Percentiles rank a stretch among this genome's conserved stretches.
Conservation (phyloP, 768 basidiomycete species). For the Guyanaporus albipodus region DNA sequence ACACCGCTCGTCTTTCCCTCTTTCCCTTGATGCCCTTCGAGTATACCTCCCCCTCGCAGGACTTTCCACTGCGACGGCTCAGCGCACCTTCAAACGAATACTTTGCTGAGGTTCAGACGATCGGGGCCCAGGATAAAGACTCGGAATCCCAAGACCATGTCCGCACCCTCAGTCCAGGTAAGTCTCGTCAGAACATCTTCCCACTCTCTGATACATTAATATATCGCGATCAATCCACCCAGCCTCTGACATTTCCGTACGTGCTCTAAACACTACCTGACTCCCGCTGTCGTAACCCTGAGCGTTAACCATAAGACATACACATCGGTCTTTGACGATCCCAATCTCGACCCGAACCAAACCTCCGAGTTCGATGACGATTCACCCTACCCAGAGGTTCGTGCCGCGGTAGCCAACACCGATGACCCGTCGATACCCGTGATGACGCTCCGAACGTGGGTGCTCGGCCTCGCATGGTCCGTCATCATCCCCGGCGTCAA, state of each 20-base stretch:
- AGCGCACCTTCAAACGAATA: slow-evolving; percentile 3
- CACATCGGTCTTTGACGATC: slow-evolving; percentile 19
- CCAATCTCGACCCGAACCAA: slow-evolving; percentile 22
- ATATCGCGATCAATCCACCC: not conserved
- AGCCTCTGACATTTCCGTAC: slow-evolving; percentile 21
- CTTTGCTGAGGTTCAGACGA: slow-evolving; percentile 10
- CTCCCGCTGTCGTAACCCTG: not conserved
- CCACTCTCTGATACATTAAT: not conserved
- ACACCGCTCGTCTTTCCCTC: slow-evolving; percentile 1
- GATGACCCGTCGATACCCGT: slow-evolving; percentile 66
- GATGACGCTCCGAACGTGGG: slow-evolving; percentile 56
- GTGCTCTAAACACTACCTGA: not conserved
- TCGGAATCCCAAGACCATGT: slow-evolving; percentile 10
- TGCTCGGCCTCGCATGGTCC: slow-evolving; percentile 60
- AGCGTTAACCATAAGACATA: slow-evolving; percentile 1
- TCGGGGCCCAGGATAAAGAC: slow-evolving; percentile 25
- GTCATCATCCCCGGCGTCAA: slow-evolving; percentile 63
- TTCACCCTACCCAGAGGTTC: slow-evolving; percentile 82
- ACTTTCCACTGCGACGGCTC: slow-evolving; percentile 14
- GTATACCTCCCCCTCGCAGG: slow-evolving; percentile 9
- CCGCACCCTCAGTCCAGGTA: slow-evolving; percentile 19
- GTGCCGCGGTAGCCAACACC: slow-evolving; percentile 69
- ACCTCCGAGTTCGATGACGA: slow-evolving; percentile 49
- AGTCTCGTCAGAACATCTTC: slow-evolving; percentile 5
- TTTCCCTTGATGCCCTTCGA: slow-evolving; percentile 20